Conservation (phyloP, 1,284 basidiomycete species). For the Irpex lacteus region DNA sequence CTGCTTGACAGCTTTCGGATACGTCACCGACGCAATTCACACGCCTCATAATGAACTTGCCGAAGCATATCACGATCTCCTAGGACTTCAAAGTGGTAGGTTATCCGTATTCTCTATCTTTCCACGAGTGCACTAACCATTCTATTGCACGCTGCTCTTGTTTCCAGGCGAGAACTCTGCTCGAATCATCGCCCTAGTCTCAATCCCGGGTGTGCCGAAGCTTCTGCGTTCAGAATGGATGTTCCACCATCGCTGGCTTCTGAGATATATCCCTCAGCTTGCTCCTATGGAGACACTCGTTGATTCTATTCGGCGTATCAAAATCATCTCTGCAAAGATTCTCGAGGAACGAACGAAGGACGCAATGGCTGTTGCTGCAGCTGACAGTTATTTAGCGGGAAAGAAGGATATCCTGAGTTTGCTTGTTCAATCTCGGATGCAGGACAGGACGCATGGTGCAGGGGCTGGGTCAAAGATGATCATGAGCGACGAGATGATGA, state of each 20-base stretch:
- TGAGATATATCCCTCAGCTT: not conserved
- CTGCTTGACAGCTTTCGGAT: not conserved
- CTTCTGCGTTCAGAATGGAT: not conserved
- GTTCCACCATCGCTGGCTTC: not conserved
- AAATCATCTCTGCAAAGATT: not conserved
- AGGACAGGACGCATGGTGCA: not conserved
- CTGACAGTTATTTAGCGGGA: not conserved
- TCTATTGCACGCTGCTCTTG: not conserved
- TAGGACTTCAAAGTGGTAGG: not conserved
- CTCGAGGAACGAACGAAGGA: not conserved
- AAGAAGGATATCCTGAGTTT: slow-evolving; percentile 3
- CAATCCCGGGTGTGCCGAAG: not conserved
- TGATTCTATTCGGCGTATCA: not conserved
- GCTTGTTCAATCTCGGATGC: not conserved
- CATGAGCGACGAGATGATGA: slow-evolving; percentile 4
- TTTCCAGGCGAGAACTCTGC: not conserved
- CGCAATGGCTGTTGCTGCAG: not conserved
- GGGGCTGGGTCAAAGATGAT: not conserved
- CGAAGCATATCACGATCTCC: not conserved
- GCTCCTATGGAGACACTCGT: not conserved
- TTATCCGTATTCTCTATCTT: not conserved
- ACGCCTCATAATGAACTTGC: not conserved
- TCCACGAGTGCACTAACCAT: not conserved
- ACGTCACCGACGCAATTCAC: not conserved
- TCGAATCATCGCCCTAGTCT: not conserved